Evolutionary conservation across 352 stramenopile species (phyloP), one percentile per base, ranked within the genome.

Genomic region (Plasmopara viticola): DNA sequence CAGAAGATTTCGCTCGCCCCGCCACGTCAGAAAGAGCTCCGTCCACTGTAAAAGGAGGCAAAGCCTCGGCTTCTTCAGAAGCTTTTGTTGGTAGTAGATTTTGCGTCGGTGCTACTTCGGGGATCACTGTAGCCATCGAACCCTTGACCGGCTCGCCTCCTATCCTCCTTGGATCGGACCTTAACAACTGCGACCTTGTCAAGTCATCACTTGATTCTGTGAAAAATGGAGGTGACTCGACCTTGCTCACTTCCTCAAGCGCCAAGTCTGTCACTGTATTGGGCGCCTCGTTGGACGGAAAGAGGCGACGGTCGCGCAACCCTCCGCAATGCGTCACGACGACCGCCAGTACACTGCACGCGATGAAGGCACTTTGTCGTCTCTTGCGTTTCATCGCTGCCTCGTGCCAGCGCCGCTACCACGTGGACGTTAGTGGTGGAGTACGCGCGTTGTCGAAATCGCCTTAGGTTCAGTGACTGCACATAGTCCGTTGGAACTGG

Each of bases 311-410:
- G 40, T 53, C 53, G 12, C 38, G 38, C 14, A 48, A 38, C 20
- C 51, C 60, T 17, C 34, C 51, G 42, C 44, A 58, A 37, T 58
- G 51, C 33, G 52, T 43, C 51, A 30, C 51, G 12, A 38, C 51
- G 18, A 44, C 55, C 20, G 38, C 41, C 20, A 68, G 30, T 28
- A 43, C 52, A 18, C 52, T 35, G n/a, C 58, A 30, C 35, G 45
- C 48, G 39, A 70, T n/a, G 52, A 64, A 12, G 17, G 31, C 54
- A 48, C 53, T n/a, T 41, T 5, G 53, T 47, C 52, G 20, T 63
- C 50, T 57, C 61, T 43, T 62, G 40, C 52, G 60, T 50, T 43
- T 44, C 58, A 69, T 68, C 48, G 51, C 44, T 51, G 48, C 60
- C 39, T 31, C 18, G 15, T 42, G 43, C 55, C 56, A 64, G 56